These are phyloP conservation scores for Pelagophyceae sp. DNA, from an alignment of 352 stramenopile genomes.

Conservation along the genomic window DNA sequence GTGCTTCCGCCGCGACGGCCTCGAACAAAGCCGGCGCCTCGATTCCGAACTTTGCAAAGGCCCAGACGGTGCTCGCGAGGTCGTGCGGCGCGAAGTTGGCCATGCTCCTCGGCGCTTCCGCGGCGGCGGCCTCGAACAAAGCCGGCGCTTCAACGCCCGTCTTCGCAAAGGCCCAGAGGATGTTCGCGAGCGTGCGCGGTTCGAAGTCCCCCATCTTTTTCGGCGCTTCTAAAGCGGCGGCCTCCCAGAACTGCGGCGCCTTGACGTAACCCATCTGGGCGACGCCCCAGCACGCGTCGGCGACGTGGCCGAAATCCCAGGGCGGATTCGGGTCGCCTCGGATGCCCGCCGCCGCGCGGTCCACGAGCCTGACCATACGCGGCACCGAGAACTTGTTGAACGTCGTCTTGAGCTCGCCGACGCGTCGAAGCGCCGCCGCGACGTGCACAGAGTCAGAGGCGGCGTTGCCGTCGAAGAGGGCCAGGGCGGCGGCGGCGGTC, in stretches of 20 bases:
- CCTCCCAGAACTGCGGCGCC: background rate
- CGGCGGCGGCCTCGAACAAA: background rate
- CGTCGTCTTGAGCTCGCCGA: no score
- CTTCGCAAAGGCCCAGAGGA: background rate
- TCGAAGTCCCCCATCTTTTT: background rate
- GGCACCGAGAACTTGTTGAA: no score
- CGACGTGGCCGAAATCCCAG: background rate
- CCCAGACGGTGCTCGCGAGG: no score
- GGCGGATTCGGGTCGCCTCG: background rate
- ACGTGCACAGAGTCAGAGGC: no score
- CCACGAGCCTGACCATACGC: no score
- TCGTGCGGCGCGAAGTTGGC: background rate
- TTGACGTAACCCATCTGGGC: background rate
- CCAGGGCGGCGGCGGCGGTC: no score
- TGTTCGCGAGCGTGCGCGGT: background rate
- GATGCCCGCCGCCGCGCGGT: no score
- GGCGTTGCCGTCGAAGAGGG: no score
- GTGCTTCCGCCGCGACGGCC: background rate
- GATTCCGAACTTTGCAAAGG: background rate
- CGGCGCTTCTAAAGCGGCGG: background rate
- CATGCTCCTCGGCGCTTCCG: background rate
- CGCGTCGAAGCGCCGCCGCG: no score
- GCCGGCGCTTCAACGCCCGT: background rate
- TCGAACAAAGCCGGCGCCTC: background rate
- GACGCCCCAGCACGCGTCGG: background rate